Conservation (phyloP, 495 filamentous ascomycete genomes). For the Penicillium arizonense region DNA sequence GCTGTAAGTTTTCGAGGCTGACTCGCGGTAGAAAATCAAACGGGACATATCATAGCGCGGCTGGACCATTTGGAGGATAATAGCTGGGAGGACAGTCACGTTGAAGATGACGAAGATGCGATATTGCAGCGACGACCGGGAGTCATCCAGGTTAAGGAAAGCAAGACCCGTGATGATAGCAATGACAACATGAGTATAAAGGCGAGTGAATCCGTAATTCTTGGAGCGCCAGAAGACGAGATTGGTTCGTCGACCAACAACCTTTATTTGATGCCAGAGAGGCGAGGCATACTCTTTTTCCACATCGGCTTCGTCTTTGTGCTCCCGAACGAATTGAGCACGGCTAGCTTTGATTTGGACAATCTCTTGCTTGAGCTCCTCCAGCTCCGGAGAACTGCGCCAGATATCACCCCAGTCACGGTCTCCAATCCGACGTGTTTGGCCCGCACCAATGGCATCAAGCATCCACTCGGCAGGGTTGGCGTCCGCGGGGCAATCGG, state of each 20-base stretch:
- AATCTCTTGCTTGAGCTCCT: slow-evolving; percentile 64
- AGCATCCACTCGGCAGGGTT: slow-evolving; percentile 89
- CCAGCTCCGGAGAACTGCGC: slow-evolving; percentile 67
- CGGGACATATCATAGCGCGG: slow-evolving; percentile 74
- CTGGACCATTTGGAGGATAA: slow-evolving; percentile 76
- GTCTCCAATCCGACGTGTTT: slow-evolving; percentile 67
- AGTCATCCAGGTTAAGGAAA: slow-evolving; percentile 67
- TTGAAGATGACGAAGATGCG: slow-evolving; percentile 84
- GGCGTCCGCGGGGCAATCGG: slow-evolving; percentile 51
- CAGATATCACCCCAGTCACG: slow-evolving; percentile 82
- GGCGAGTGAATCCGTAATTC: slow-evolving; percentile 74
- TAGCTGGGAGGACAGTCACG: slow-evolving; percentile 69
- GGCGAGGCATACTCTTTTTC: slow-evolving; percentile 76
- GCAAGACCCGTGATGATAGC: slow-evolving; percentile 71
- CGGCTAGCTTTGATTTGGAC: slow-evolving; percentile 62
- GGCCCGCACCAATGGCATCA: slow-evolving; percentile 79
- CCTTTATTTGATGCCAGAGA: slow-evolving; percentile 65
- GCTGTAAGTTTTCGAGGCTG: slow-evolving; percentile 74
- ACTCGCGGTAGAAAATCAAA: slow-evolving; percentile 75
- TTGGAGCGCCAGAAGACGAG: slow-evolving; percentile 71
- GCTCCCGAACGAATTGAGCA: slow-evolving; percentile 43
- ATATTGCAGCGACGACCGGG: slow-evolving; percentile 68
- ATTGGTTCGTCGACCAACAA: slow-evolving; percentile 63
- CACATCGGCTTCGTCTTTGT: slow-evolving; percentile 19
- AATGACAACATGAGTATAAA: slow-evolving; percentile 74